Percentiles rank a stretch among this genome's conserved stretches.
Conservation (phyloP, 2,329 filamentous ascomycete species). For the Cercospora zeina region DNA sequence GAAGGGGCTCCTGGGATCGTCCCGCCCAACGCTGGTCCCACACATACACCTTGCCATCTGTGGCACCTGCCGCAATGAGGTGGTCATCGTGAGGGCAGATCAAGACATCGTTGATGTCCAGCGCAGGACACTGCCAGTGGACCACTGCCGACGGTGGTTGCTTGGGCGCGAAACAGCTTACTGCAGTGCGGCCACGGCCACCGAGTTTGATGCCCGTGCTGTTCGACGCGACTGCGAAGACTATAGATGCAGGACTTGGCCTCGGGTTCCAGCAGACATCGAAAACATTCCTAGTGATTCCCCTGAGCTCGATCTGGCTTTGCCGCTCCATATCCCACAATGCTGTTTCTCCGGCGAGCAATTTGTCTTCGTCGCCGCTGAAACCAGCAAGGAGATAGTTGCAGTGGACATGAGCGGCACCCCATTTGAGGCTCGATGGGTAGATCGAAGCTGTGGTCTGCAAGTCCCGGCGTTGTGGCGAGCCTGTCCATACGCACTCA, state of each 20-base stretch:
- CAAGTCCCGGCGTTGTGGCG: conserved; percentile 28
- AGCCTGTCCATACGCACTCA: conserved; percentile 20
- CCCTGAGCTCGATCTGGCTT: conserved; percentile 45
- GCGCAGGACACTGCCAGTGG: conserved; percentile 58
- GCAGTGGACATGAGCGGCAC: conserved; percentile 41
- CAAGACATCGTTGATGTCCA: conserved; percentile 62
- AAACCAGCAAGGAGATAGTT: conserved; percentile 58
- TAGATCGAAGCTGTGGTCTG: conserved; percentile 38
- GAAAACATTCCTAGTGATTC: conserved; percentile 57
- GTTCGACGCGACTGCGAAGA: conserved; percentile 57
- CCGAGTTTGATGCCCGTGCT: conserved; percentile 42
- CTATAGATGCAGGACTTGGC: conserved; percentile 39
- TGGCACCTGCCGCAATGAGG: conserved; percentile 60
- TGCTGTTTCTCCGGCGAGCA: conserved; percentile 54
- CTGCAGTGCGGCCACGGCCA: conserved; percentile 49
- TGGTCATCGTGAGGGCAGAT: conserved; percentile 50
- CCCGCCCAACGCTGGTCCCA: conserved; percentile 56
- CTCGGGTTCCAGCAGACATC: conserved; percentile 59
- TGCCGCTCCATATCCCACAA: conserved; percentile 55
- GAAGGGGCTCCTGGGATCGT: conserved; percentile 48
- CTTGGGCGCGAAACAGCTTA: conserved; percentile 55
- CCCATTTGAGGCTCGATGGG: conserved; percentile 54
- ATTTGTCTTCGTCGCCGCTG: conserved; percentile 42
- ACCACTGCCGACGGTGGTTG: conserved; percentile 40
- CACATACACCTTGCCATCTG: conserved; percentile 60